Evolutionary conservation across 2,329 filamentous ascomycete genomes (phyloP), one percentile per base, ranked within the genome.

Genomic region (Chaetomiaceae sp.): DNA sequence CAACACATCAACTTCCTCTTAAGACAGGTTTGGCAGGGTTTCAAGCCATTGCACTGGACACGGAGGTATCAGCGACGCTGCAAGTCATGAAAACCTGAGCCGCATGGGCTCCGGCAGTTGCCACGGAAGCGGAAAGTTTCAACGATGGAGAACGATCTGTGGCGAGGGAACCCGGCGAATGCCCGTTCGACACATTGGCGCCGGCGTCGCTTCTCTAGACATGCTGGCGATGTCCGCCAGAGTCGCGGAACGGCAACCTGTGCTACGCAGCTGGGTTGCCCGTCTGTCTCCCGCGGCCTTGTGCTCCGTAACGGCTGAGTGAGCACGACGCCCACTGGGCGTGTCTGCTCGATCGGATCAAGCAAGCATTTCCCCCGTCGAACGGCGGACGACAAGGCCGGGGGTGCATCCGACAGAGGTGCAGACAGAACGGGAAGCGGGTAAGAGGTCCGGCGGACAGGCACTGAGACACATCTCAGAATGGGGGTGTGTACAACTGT

Each of bases 1-100:
- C 63, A 56, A 54, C 73, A 77, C 4, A 54, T 58, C 45, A 73
- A 59, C 17, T 58, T 65, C 60, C 76, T 72, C 64, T 78, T 81
- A 36, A 68, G 64, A 62, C 79, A 83, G 19, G 74, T 76, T 48
- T 70, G 71, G 62, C 79, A 83, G 30, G 78, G 78, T 42, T 67
- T 69, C 38, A 69, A 58, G 20, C 78, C 78, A 62, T 82, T 78
- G 62, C 78, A 82, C 78, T 82, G 49, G 45, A 44, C 14, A 27
- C 12, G 30, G 15, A 40, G 40, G 41, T 41, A 47, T 53, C 49
- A 53, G 51, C 45, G 22, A 42, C 15, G 26, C 44, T 37, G 39
- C 45, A 19, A 35, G 36, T 30, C 43, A 46, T 46, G 29, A 29
- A 30, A 30, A 20, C 15, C 30, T 8, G 32, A 27, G 6, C 27